Percentiles rank a stretch among this genome's conserved stretches.
These are phyloP conservation scores for Brachypodium distachyon DNA, from an alignment of 202 grass and related monocot genomes.

Conservation along the genomic window DNA sequence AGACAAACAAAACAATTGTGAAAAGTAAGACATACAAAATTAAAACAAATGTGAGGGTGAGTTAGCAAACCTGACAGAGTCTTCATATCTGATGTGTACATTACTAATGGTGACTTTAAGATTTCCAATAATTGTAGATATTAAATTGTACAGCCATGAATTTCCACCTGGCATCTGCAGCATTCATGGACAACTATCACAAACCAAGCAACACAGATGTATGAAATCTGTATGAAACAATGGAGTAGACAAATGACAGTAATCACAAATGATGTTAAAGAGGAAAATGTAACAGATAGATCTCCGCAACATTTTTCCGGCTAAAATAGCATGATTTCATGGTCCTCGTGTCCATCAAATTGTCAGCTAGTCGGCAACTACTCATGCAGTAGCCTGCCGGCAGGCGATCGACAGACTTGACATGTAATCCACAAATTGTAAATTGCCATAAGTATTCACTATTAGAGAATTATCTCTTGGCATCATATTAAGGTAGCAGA, in stretches of 20 bases:
- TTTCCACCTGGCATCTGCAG: constrained; percentile 62
- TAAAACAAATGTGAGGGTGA: constrained; percentile 7
- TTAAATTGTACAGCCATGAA: constrained; percentile 86
- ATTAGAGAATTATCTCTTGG: not conserved
- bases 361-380: not conserved
- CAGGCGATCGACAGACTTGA: not conserved
- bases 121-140: constrained; percentile 94
- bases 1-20: constrained; percentile 1
- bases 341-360: not conserved
- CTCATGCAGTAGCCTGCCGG: not conserved
- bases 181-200: constrained; percentile 23
- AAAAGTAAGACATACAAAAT: constrained; percentile 15
- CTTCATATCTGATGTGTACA: constrained; percentile 98
- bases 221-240: not conserved
- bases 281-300: not conserved
- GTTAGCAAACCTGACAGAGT: constrained; percentile 67
- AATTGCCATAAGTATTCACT: not conserved
- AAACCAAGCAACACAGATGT: constrained; percentile 12
- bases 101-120: constrained; percentile 98
- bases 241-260: not conserved
- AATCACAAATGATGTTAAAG: not conserved
- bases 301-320: not conserved
- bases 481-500: constrained; percentile 7
- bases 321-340: not conserved
- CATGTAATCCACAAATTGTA: not conserved